These are phyloP conservation scores for Arabidopsis arenosa DNA, from an alignment of 345 rosid species.

Conservation along the genomic window DNA sequence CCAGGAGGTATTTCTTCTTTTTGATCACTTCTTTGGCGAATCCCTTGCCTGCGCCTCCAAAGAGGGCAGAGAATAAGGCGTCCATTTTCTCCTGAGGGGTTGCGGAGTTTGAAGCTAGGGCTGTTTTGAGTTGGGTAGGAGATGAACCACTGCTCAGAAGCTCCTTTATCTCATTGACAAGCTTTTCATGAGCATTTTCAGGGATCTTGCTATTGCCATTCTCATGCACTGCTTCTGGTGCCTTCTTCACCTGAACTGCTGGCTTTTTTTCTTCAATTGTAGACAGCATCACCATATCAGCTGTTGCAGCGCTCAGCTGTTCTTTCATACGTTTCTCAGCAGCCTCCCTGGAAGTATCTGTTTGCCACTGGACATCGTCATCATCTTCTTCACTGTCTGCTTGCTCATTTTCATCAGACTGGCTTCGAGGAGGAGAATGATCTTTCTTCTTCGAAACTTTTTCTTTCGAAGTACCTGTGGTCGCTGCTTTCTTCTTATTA, in stretches of 20 bases:
- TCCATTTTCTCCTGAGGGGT: constrained; percentile 58
- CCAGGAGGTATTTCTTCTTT: constrained; percentile 55
- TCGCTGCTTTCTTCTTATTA: constrained; percentile 52
- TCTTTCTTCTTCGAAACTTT: constrained; percentile 50
- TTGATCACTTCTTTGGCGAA: constrained; percentile 54
- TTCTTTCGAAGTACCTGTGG: constrained; percentile 49
- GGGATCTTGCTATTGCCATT: constrained; percentile 41
- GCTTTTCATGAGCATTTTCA: constrained; percentile 38
- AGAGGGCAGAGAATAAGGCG: constrained; percentile 54
- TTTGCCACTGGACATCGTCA: constrained; percentile 72
- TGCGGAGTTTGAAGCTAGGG: constrained; percentile 42
- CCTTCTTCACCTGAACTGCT: constrained; percentile 38
- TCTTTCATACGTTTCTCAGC: constrained; percentile 69
- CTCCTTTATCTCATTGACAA: constrained; percentile 50
- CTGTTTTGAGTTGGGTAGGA: constrained; percentile 43
- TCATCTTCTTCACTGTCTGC: constrained; percentile 46
- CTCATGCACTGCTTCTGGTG: constrained; percentile 33
- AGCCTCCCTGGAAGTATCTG: constrained; percentile 75
- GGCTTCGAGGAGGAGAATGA: constrained; percentile 54
- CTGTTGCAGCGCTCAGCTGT: constrained; percentile 67
- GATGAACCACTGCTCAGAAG: constrained; percentile 46
- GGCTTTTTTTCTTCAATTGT: constrained; percentile 56
- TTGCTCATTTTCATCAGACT: constrained; percentile 55
- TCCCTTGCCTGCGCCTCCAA: constrained; percentile 57
- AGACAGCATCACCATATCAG: constrained; percentile 77